Conservation (phyloP, 2,329 filamentous ascomycete genomes). For the Coleophoma eucalyptorum region DNA sequence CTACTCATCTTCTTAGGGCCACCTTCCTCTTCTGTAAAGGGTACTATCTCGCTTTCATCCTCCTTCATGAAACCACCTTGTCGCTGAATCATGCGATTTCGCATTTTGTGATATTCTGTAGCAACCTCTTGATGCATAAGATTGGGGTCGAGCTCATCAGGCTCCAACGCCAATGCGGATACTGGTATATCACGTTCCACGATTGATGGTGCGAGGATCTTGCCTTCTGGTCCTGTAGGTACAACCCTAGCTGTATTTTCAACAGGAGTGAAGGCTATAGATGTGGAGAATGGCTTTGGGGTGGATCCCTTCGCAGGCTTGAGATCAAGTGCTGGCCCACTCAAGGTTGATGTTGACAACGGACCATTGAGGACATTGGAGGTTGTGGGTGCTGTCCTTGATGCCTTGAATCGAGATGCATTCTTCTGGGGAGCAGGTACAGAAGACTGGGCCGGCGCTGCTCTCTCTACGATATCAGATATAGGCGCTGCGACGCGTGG, state of each 20-base stretch:
- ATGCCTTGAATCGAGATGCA: constrained; percentile 38
- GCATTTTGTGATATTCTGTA: constrained; percentile 76
- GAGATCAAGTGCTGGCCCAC: constrained; percentile 5
- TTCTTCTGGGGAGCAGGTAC: constrained; percentile 26
- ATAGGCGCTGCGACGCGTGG: constrained; percentile 32
- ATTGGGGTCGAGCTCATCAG: constrained; percentile 68
- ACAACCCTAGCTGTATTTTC: constrained; percentile 14
- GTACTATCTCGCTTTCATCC: constrained; percentile 58
- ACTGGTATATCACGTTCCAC: constrained; percentile 45
- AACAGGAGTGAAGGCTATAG: constrained; percentile 19
- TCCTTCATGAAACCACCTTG: constrained; percentile 79
- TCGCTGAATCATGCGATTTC: constrained; percentile 78
- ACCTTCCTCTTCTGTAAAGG: constrained; percentile 62
- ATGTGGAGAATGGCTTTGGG: constrained; percentile 19
- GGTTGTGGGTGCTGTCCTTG: constrained; percentile 18
- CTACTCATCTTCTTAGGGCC: constrained; percentile 62
- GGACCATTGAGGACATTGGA: constrained; percentile 12
- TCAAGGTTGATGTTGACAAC: constrained; percentile 14
- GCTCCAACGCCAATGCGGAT: constrained; percentile 31
- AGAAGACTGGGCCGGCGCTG: constrained; percentile 14
- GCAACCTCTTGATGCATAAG: constrained; percentile 75
- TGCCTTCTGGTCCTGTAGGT: constrained; percentile 33
- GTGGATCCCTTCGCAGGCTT: constrained; percentile 16
- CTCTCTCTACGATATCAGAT: constrained; percentile 40
- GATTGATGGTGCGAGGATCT: constrained; percentile 55